Percentiles rank a stretch among this genome's conserved stretches.
phyloP scores from a whole-genome alignment of 1,139 yeast species.

The Candida frijolesensis region DNA sequence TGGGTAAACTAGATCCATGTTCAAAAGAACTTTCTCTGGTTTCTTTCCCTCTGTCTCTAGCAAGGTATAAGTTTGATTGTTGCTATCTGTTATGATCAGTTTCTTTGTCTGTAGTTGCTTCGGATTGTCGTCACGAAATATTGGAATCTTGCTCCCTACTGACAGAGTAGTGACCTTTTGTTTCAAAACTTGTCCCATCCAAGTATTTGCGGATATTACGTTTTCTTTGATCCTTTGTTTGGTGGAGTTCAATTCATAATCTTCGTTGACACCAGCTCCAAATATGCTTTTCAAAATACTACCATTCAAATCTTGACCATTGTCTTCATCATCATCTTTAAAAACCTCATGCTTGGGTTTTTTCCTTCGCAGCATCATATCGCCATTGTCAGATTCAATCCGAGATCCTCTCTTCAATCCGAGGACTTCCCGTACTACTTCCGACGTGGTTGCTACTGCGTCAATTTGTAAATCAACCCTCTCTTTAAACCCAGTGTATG shows the following conservation, averaged over 20 bases:
- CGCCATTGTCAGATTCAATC: constrained; percentile 10
- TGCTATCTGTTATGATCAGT: constrained; percentile 22
- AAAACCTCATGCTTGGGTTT: constrained; percentile 34
- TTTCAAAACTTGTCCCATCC: constrained; percentile 64
- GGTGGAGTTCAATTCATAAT: constrained; percentile 46
- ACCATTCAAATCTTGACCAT: constrained; percentile 20
- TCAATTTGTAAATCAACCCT: constrained; percentile 7
- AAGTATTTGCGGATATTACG: constrained; percentile 53
- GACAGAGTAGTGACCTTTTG: constrained; percentile 28
- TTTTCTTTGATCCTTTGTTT: constrained; percentile 68
- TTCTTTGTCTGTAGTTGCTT: constrained; percentile 3
- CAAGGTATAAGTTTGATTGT: constrained; percentile 37
- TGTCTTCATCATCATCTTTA: constrained; percentile 34
- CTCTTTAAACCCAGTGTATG: constrained; percentile 48
- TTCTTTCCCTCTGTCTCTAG: constrained; percentile 61
- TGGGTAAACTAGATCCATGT: constrained; percentile 57
- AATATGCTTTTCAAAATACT: constrained; percentile 35
- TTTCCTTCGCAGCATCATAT: constrained; percentile 13
- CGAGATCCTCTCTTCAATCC: constrained; percentile 30
- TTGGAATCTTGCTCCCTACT: constrained; percentile 18
- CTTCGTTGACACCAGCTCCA: constrained; percentile 23
- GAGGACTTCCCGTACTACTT: constrained; percentile 20
- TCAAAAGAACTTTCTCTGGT: constrained; percentile 64
- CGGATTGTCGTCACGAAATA: constrained; percentile 18
- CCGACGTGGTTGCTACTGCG: constrained; percentile 10